Conservation (phyloP, 768 basidiomycete genomes). For the Hydnum rufescens region DNA sequence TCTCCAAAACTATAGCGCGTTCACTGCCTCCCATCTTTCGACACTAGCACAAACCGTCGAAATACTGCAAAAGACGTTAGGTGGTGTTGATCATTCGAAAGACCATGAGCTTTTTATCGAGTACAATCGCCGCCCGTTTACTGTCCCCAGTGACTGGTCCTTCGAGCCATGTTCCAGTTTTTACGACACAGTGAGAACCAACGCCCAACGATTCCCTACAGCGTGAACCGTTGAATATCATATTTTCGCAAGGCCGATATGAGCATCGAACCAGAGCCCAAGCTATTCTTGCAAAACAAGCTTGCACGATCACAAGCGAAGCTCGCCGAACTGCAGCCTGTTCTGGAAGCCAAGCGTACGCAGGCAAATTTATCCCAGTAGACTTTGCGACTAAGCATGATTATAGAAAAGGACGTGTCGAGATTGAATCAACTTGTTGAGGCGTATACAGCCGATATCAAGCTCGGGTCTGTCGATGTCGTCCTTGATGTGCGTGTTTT, state of each 20-base stretch:
- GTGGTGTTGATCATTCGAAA: conserved; percentile 30
- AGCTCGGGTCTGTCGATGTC: conserved; percentile 37
- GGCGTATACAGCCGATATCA: conserved; percentile 29
- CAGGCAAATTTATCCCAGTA: conserved; percentile 4
- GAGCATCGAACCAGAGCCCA: conserved; percentile 47
- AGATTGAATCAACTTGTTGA: conserved; percentile 28
- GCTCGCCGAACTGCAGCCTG: conserved; percentile 37
- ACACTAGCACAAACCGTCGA: conserved; percentile 20
- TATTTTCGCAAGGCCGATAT: conserved; percentile 29
- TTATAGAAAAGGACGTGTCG: conserved; percentile 34
- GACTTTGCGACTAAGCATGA: background rate
- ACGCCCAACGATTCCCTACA: background rate
- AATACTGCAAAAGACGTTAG: conserved; percentile 27
- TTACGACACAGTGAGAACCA: conserved; percentile 47
- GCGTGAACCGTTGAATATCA: background rate
- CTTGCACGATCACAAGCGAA: conserved; percentile 38
- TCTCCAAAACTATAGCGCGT: conserved; percentile 23
- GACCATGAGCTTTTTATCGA: conserved; percentile 59
- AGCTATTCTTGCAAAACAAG: conserved; percentile 66
- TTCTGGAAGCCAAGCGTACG: conserved; percentile 45
- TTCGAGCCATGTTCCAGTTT: conserved; percentile 58
- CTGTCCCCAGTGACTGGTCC: conserved; percentile 39
- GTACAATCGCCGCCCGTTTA: conserved; percentile 48
- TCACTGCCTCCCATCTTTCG: conserved; percentile 26
- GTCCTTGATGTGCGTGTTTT: conserved; percentile 38